phyloP scores from a whole-genome alignment of 2,329 filamentous ascomycete genomes.

The Claviceps digitariae region DNA sequence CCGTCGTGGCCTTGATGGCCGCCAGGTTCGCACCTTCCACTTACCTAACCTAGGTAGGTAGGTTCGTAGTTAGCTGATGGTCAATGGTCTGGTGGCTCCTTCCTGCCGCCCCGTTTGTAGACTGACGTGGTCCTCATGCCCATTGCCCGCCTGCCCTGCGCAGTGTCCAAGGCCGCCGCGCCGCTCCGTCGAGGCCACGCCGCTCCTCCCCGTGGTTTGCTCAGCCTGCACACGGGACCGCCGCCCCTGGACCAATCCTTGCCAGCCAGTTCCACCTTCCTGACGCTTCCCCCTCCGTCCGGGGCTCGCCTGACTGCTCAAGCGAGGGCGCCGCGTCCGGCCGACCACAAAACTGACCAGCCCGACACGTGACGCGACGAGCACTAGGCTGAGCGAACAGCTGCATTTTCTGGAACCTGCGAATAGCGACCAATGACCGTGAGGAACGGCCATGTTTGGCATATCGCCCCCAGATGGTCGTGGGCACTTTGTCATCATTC shows the following conservation, averaged over 20 bases:
- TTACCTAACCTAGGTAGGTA: too few relatives aligned
- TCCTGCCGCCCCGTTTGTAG: not conserved
- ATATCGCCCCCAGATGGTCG: too few relatives aligned
- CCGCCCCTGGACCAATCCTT: not conserved
- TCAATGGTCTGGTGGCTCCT: not conserved
- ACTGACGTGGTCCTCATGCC: not conserved
- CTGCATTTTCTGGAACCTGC: too few relatives aligned
- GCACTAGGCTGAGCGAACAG: too few relatives aligned
- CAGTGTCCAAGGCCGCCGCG: not conserved
- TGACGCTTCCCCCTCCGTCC: too few relatives aligned
- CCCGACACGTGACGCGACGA: too few relatives aligned
- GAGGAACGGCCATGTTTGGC: too few relatives aligned
- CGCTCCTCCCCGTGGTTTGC: not conserved
- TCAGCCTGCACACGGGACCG: not conserved
- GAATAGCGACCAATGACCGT: too few relatives aligned
- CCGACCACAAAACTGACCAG: not conserved
- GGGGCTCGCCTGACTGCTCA: too few relatives aligned
- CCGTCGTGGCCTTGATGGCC: not conserved
- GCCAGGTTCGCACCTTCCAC: too few relatives aligned
- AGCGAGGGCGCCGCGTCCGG: not conserved
- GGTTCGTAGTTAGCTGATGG: not conserved
- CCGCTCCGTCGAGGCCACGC: not conserved
- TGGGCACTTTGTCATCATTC: too few relatives aligned
- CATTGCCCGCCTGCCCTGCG: too few relatives aligned
- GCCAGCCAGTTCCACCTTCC: not conserved